Evolutionary conservation across 2,329 filamentous ascomycete genomes (phyloP).

Genomic region (Neofusicoccum parvum): DNA sequence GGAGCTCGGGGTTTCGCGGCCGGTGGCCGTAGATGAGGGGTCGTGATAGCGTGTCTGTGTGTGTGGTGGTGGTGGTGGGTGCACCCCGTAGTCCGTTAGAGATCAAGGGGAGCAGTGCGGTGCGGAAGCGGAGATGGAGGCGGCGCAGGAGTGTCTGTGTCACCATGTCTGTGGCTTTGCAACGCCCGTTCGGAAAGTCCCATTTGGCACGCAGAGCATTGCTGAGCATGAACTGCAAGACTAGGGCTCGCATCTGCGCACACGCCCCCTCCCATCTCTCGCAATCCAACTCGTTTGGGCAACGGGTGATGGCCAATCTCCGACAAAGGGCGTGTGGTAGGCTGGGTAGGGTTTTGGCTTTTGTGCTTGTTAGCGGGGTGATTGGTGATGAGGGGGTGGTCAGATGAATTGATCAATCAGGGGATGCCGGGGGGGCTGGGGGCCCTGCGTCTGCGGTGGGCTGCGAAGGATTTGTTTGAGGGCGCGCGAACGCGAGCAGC

Average conservation of each 20-base stretch:
- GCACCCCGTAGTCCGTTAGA: neutral
- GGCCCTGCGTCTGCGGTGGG: constrained; percentile 4
- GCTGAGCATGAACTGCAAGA: neutral
- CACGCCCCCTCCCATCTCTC: constrained; percentile 7
- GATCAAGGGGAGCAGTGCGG: too few relatives aligned
- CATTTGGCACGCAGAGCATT: neutral
- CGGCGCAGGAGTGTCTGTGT: neutral
- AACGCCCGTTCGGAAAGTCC: neutral
- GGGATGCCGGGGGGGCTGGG: constrained; percentile 3
- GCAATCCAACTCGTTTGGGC: constrained; percentile 11
- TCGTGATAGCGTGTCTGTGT: neutral
- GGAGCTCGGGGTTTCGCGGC: neutral
- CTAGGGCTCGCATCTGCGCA: neutral
- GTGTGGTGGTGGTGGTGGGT: neutral
- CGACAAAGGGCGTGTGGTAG: neutral
- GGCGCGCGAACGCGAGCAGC: constrained; percentile 12
- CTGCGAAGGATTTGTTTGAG: neutral
- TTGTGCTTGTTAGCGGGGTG: constrained; percentile 7
- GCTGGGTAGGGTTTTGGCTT: constrained; percentile 1
- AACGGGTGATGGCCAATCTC: constrained; percentile 3
- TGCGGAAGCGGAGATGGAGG: neutral
- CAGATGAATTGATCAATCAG: constrained; percentile 20
- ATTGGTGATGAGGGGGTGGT: constrained; percentile 13
- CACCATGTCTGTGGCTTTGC: neutral
- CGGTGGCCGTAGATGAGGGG: neutral